phyloP scores from a whole-genome alignment of 192 early-diverging fungal species.

The Geranomyces variabilis region DNA sequence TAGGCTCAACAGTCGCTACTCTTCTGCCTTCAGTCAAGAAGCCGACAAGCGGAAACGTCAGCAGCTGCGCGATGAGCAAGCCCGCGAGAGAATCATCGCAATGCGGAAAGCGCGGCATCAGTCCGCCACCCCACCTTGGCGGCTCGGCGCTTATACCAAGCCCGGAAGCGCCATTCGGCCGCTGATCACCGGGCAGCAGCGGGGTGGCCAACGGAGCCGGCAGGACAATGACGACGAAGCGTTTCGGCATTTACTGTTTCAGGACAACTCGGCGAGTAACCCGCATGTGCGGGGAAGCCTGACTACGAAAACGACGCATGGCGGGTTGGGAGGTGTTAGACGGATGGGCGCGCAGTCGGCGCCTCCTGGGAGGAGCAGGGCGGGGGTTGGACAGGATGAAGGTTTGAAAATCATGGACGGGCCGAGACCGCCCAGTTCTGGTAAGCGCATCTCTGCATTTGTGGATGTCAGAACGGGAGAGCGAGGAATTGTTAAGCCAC shows the following conservation, averaged over 20 bases:
- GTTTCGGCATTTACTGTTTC: background rate
- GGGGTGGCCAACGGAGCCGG: background rate
- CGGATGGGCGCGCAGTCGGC: background rate
- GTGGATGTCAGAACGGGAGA: background rate
- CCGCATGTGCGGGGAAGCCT: background rate
- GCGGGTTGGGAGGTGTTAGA: background rate
- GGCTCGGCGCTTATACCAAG: slow-evolving; percentile 5
- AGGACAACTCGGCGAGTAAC: background rate
- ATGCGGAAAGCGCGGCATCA: background rate
- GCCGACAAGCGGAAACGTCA: background rate
- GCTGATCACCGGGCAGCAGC: background rate
- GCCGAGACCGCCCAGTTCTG: background rate
- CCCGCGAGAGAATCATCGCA: slow-evolving; percentile 11
- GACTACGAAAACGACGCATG: background rate
- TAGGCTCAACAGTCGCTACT: too few species aligned
- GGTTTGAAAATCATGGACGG: slow-evolving; percentile 2
- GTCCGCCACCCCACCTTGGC: slow-evolving; percentile 5
- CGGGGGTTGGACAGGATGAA: background rate
- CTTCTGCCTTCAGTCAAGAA: background rate
- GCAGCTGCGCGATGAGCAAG: background rate
- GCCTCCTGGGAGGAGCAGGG: background rate
- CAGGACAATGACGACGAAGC: background rate
- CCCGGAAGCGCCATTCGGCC: background rate
- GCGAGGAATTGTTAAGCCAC: background rate
- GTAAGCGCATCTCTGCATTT: background rate